A percentile compares a stretch with the other conserved stretches of the same genome.
phyloP scores from a whole-genome alignment of 495 filamentous ascomycete species.

The Cenococcum geophilum region DNA sequence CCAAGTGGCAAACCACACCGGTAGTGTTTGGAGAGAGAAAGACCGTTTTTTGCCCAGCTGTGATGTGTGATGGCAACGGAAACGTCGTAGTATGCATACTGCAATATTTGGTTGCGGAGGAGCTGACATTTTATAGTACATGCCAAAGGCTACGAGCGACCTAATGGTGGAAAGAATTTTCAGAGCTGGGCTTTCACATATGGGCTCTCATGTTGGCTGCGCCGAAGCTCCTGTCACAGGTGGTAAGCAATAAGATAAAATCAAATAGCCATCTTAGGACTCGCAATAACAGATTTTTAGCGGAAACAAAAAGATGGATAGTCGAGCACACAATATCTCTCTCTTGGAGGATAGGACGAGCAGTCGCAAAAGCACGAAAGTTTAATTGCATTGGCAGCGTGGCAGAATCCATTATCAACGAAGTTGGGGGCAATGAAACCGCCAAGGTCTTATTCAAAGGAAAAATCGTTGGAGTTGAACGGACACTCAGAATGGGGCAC shows the following conservation, averaged over 20 bases:
- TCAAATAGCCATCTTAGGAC: no score
- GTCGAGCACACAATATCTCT: slow-evolving; percentile 49
- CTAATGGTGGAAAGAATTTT: slow-evolving; percentile 33
- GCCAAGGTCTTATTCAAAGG: slow-evolving; percentile 54
- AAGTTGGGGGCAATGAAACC: slow-evolving; percentile 48
- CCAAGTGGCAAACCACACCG: slow-evolving; percentile 52
- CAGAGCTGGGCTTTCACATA: slow-evolving; percentile 29
- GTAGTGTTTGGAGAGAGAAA: slow-evolving; percentile 48
- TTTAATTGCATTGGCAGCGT: slow-evolving; percentile 45
- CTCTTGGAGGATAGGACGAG: slow-evolving; percentile 51
- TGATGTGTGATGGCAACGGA: slow-evolving; percentile 44
- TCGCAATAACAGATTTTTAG: slow-evolving; percentile 7
- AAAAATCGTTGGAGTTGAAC: slow-evolving; percentile 55
- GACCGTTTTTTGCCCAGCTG: slow-evolving; percentile 38
- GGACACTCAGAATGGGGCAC: slow-evolving; percentile 51
- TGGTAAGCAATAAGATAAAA: no score
- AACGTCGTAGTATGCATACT: slow-evolving; percentile 34
- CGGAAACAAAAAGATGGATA: slow-evolving; percentile 47
- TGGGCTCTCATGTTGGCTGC: slow-evolving; percentile 39
- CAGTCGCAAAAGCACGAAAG: slow-evolving; percentile 46
- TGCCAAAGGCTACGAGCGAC: slow-evolving; percentile 38
- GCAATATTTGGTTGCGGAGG: no score
- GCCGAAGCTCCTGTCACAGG: slow-evolving; percentile 46
- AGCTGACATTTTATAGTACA: slow-evolving; percentile 17
- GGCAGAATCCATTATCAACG: slow-evolving; percentile 51